Base-by-base conservation (phyloP, 495 filamentous ascomycete species). In the Tuber indicum region DNA sequence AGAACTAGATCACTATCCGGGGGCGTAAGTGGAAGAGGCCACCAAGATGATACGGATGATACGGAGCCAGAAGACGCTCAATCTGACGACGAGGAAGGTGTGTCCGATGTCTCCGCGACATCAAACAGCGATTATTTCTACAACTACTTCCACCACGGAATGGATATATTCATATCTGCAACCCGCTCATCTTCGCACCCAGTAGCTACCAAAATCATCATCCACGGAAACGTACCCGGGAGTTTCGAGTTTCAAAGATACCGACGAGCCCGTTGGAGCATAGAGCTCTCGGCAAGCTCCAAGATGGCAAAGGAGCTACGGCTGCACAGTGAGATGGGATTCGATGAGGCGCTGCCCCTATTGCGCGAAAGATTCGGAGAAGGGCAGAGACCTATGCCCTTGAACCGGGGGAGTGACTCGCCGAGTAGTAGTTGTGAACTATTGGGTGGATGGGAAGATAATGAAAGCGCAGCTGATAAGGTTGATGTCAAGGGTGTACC, bases 201-300 rank as follows among this genome's bases (percentile, higher is more conserved):
- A 5, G 92, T 94, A 0, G 96, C 93, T 17, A 94, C 93, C 8
- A 98, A 99, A 83, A 84, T 99, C 19, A 89, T 97, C 69, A 85
- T 98, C 2, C 96, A 99, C 85, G 93, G 91, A 45, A 99, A 99
- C 81, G 90, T 99, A 4, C 96, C 96, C 6, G 96, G 96, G 0
- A 97, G 94, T 6, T 98, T 98, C 85, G 92, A 94, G 9, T 99
- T 99, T 86, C 97, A 99, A 84, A 89, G 96, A 41, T 93, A 98
- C 84, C 91, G 96, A 14, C 89, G 96, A 77, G 93, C 91, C 79
- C 90, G 94, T 44, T 99, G 96, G 96, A 89, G 89, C 74, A 90
- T 99, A 71, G 84, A 87, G 71, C 89, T 93, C 76, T 83, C 91
- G 23, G 79, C 82, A 32, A 75, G 80, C 83, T 71, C 44, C 78